phyloP scores from a whole-genome alignment of 805 yeast genomes.

The Tetrapisispora arboricola region DNA sequence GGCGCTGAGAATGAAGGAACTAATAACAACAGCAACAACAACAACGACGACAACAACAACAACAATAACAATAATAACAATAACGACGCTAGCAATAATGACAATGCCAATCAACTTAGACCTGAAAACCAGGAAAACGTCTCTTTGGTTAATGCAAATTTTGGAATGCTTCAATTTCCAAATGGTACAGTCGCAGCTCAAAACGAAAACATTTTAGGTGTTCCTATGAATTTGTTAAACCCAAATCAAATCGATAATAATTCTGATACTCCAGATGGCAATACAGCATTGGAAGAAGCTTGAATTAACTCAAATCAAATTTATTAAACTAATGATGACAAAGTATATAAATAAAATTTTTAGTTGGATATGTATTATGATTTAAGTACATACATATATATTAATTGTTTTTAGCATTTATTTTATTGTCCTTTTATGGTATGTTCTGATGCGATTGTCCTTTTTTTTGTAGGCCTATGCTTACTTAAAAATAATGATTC shows the following conservation, averaged over 20 bases:
- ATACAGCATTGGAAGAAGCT: constrained; percentile 9
- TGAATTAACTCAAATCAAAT: background rate
- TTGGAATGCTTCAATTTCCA: constrained; percentile 21
- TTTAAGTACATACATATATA: background rate
- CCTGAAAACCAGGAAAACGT: constrained; percentile 9
- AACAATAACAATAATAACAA: too few species aligned
- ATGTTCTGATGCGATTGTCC: background rate
- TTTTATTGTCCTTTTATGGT: background rate
- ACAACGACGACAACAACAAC: background rate
- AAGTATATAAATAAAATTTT: too few species aligned
- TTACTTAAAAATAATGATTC: too few species aligned
- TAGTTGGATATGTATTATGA: too few species aligned
- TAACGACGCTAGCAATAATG: too few species aligned
- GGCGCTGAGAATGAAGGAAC: constrained; percentile 11
- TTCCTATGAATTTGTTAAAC: constrained; percentile 6
- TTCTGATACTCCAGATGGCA: constrained; percentile 24
- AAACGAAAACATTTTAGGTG: background rate
- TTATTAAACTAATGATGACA: background rate
- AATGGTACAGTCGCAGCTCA: background rate
- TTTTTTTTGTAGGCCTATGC: too few species aligned
- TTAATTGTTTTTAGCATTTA: too few species aligned
- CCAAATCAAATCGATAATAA: constrained; percentile 12
- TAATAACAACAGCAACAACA: constrained; percentile 2
- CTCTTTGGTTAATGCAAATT: constrained; percentile 18
- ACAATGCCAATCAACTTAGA: background rate